Percentiles rank a stretch among this genome's conserved stretches.
Conservation (phyloP, 31 red algal genomes). For the Asparagopsis taxiformis region DNA sequence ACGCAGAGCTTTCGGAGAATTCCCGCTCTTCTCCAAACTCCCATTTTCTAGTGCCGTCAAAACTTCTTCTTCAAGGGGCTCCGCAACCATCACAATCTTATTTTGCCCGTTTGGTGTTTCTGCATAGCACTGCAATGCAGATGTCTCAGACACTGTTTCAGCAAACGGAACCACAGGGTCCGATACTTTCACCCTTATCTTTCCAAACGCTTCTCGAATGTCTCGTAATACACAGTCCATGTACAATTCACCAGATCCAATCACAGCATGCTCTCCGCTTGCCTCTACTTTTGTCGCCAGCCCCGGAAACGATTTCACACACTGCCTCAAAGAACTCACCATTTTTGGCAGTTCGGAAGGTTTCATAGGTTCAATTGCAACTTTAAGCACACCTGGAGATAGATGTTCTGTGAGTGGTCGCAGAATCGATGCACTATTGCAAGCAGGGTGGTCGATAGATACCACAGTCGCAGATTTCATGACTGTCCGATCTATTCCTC, state of each 20-base stretch:
- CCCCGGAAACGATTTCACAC: conserved; percentile 61
- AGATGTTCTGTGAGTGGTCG: conserved; percentile 35
- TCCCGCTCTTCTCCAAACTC: conserved; percentile 15
- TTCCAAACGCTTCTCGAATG: conserved; percentile 68
- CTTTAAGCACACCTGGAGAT: conserved; percentile 38
- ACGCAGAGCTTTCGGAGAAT: conserved; percentile 25
- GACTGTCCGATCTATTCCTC: conserved; percentile 75
- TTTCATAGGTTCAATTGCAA: conserved; percentile 79
- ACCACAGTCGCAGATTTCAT: conserved; percentile 80
- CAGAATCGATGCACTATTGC: conserved; percentile 30
- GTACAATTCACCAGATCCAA: conserved; percentile 95
- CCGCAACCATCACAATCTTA: conserved; percentile 87
- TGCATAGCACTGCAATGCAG: conserved; percentile 69
- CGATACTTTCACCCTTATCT: conserved; percentile 82
- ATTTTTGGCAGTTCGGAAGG: conserved; percentile 89
- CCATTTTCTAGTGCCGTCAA: conserved; percentile 67
- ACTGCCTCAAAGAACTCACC: conserved; percentile 69
- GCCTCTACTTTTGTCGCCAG: conserved; percentile 77
- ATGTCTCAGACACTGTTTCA: conserved; percentile 78
- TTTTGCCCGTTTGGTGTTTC: conserved; percentile 76
- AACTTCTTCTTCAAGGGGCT: conserved; percentile 83
- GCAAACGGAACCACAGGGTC: conserved; percentile 87
- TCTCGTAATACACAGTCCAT: conserved; percentile 91
- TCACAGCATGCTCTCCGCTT: conserved; percentile 76
- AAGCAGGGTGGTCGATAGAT: conserved; percentile 17